Evolutionary conservation across 768 basidiomycete genomes (phyloP).

Genomic region (Nidula microcarpa): DNA sequence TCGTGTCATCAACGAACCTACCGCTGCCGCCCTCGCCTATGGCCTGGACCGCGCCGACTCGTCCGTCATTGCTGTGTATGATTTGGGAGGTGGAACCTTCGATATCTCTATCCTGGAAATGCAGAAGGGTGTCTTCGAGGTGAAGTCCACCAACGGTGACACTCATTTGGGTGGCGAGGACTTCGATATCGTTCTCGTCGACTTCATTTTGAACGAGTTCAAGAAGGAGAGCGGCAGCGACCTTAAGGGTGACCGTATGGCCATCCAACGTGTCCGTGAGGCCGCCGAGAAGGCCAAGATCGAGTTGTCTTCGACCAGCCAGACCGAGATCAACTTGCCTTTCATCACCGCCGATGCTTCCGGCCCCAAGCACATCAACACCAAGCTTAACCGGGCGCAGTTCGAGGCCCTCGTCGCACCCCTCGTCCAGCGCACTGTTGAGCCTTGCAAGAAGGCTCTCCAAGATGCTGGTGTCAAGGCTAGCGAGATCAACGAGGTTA

Average conservation of each 20-base stretch:
- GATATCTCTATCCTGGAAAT: constrained; percentile 99
- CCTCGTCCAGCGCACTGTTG: constrained; percentile 85
- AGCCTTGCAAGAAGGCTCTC: constrained; percentile 98
- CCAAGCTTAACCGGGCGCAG: constrained; percentile 81
- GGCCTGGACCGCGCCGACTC: constrained; percentile 89
- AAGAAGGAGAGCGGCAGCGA: constrained; percentile 89
- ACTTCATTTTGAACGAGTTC: constrained; percentile 86
- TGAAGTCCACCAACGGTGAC: constrained; percentile 99
- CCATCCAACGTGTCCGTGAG: constrained; percentile 98
- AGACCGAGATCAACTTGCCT: constrained; percentile 96
- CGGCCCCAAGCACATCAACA: constrained; percentile 97
- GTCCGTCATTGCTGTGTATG: constrained; percentile 93
- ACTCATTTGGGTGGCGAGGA: constrained; percentile 97
- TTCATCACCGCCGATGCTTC: constrained; percentile 97
- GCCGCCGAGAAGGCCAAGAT: constrained; percentile 99
- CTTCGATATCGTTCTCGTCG: constrained; percentile 89
- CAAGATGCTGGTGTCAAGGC: constrained; percentile 90
- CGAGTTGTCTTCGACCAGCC: constrained; percentile 89
- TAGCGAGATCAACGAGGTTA: constrained; percentile 92
- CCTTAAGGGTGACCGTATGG: constrained; percentile 86
- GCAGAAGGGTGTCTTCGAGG: constrained; percentile 99
- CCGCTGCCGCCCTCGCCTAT: constrained; percentile 97
- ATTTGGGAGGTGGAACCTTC: constrained; percentile 97
- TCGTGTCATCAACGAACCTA: constrained; percentile 98
- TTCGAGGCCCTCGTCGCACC: constrained; percentile 84